These are phyloP conservation scores for Waitea zeae DNA, from an alignment of 1,284 basidiomycete species.

Conservation along the genomic window DNA sequence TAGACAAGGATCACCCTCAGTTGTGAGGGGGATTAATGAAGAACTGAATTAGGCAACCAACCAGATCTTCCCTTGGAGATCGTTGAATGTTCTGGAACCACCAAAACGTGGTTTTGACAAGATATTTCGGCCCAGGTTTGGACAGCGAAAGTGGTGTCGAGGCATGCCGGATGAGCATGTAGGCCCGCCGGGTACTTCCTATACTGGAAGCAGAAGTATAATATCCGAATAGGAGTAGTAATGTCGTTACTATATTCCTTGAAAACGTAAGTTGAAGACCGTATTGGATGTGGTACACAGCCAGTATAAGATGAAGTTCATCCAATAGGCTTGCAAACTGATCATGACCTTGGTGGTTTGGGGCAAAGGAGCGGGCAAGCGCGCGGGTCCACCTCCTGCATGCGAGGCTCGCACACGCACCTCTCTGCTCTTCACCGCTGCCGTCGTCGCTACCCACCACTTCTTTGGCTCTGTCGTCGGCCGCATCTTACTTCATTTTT, in stretches of 20 bases:
- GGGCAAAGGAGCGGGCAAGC: neutral
- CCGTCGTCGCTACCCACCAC: neutral
- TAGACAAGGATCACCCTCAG: too few relatives aligned
- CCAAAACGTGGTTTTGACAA: too few relatives aligned
- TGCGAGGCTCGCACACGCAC: neutral
- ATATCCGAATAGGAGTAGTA: neutral
- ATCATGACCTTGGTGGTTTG: neutral
- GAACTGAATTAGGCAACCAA: too few relatives aligned
- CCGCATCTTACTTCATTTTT: too few relatives aligned
- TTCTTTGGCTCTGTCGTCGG: neutral
- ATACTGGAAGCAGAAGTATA: neutral
- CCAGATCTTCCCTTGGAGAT: too few relatives aligned
- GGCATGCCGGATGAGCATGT: neutral
- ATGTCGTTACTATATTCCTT: neutral
- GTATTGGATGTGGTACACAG: neutral
- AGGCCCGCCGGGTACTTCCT: neutral
- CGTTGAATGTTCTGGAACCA: too few relatives aligned
- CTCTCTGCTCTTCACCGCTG: neutral
- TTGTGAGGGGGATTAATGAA: too few relatives aligned
- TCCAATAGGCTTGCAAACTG: neutral
- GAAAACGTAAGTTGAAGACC: neutral
- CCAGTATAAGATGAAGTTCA: neutral
- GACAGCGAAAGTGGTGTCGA: too few relatives aligned
- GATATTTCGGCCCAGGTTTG: too few relatives aligned
- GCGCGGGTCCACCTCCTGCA: neutral